Base-by-base conservation (phyloP, 2,329 filamentous ascomycete genomes). In the Metarhizium brunneum region DNA sequence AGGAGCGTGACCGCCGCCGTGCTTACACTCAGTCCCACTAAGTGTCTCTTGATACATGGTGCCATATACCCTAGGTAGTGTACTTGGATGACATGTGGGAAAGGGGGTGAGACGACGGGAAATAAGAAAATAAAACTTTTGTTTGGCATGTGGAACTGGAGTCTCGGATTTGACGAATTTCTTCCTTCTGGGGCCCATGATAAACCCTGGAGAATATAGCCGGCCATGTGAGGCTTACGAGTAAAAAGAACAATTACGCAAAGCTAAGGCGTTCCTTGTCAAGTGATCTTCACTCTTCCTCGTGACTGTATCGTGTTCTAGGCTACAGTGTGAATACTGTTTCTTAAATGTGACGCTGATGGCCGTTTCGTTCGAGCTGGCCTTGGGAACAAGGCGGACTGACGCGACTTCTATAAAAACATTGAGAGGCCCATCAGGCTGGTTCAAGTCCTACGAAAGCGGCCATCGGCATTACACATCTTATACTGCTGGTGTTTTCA, bases 1-100 rank as follows among this genome's bases (percentile, higher is more conserved):
- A 99, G 84, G 92, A 99, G 90, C 86, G 92, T 83, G 92, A 99
- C 80, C 92, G 92, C 78, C 90, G 92, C 75, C 89, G 94, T 73
- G 90, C 92, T 65, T 66, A 72, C 65, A 62, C 74, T 63, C 66
- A 78, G 62, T 72, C 76, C 66, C 73, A 81, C 72, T 81, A 82
- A 79, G n/a, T 18, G 25, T 40, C 13, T 29, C 30, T 30, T 20
- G 8, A 7, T 11, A 8, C 32, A 50, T 42, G 11, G 45, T 56
- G 43, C 38, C 45, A 14, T 45, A 32, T 49, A 47, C 36, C 45
- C 50, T 25, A 8, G 16, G 54, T 50, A 52, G 66, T 63, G 57
- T 61, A 60, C 55, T 18, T 40, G 35, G 32, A 40, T 47, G 52
- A 58, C 59, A 62, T 61, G 57, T 60, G 59, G 62, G 64, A 66